These are phyloP conservation scores for Phaseolus lunatus DNA, from an alignment of 306 rosid species.

Conservation along the genomic window DNA sequence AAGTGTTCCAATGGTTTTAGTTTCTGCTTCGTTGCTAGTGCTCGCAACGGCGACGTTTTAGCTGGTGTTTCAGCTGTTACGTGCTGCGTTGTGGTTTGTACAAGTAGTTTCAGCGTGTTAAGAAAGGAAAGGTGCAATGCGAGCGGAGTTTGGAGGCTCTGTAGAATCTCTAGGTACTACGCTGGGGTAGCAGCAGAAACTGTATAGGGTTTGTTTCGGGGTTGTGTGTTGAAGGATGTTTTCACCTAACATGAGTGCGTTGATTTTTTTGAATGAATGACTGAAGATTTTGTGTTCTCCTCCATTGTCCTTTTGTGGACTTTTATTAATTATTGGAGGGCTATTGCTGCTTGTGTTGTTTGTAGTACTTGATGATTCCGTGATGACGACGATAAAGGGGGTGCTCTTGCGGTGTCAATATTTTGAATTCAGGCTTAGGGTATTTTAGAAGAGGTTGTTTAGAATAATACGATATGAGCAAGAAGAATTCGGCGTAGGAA, in stretches of 20 bases:
- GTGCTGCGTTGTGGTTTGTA: constrained; percentile 6
- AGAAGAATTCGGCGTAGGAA: constrained; percentile 2
- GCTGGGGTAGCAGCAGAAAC: constrained; percentile 35
- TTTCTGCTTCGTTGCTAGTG: neutral
- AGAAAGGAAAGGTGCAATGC: constrained; percentile 7
- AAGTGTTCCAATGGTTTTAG: neutral
- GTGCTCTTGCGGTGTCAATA: constrained; percentile 10
- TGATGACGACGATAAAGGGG: constrained; percentile 18
- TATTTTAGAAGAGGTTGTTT: constrained; percentile 15
- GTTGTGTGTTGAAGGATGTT: constrained; percentile 23
- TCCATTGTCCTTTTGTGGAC: constrained; percentile 13
- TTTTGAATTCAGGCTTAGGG: constrained; percentile 33
- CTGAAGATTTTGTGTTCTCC: constrained; percentile 1
- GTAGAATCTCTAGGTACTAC: constrained; percentile 14
- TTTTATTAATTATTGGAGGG: constrained; percentile 14
- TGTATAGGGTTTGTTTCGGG: constrained; percentile 25
- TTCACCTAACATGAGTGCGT: neutral
- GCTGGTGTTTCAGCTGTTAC: neutral
- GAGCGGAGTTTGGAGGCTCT: constrained; percentile 15
- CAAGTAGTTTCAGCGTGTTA: constrained; percentile 17
- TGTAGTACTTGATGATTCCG: constrained; percentile 26
- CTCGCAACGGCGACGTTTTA: neutral
- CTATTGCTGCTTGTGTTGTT: constrained; percentile 18
- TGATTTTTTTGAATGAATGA: constrained; percentile 17
- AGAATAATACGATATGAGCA: constrained; percentile 20